Evolutionary conservation across 192 early-diverging fungal genomes (phyloP), one percentile per base, ranked within the genome.

Genomic region (Funneliformis geosporum): DNA sequence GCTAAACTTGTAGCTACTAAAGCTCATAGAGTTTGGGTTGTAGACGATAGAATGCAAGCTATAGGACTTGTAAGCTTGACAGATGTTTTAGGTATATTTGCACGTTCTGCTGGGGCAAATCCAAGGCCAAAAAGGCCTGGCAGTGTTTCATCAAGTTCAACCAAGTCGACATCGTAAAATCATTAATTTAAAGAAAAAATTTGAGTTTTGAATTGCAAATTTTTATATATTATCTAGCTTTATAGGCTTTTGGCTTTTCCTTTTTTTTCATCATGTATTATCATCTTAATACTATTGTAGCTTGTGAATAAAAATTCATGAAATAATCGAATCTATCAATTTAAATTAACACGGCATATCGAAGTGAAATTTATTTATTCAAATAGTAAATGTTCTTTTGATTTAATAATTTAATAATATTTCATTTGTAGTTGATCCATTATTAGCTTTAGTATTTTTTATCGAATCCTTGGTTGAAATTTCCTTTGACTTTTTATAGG

Each of bases 11-110:
- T 92, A 46, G 94, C 95, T 23, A 96, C 95, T 5, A 89, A 88
- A 18, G 92, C 94, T 0, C 95, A 96, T 71, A 90, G 95, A 47
- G 87, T 96, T 12, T 96, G 94, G 94, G 92, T 95, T 5, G 87
- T 87, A 28, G 87, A 91, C 64, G 87, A 89, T 27, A 50, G 77
- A 23, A 88, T 87, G 14, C 83, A 84, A 64, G 84, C 87, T 23
- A 83, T 89, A n/a, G 93, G 93, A 16, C 89, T 96, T 18, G 90
- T 96, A 8, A 93, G 91, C 28, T 85, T 96, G 12, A 96, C 95
- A 23, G 95, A 96, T 80, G 85, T 96, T 12, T 85, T 95, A 81
- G 83, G 89, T 6, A 82, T 92, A 66, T 81, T 94, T 39, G 75
- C 75, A 44, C 75, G 60, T 10, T 5, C 38, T 62, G 75, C 75